Base-by-base conservation (phyloP, 345 rosid genomes). In the Trapa bicornis region DNA sequence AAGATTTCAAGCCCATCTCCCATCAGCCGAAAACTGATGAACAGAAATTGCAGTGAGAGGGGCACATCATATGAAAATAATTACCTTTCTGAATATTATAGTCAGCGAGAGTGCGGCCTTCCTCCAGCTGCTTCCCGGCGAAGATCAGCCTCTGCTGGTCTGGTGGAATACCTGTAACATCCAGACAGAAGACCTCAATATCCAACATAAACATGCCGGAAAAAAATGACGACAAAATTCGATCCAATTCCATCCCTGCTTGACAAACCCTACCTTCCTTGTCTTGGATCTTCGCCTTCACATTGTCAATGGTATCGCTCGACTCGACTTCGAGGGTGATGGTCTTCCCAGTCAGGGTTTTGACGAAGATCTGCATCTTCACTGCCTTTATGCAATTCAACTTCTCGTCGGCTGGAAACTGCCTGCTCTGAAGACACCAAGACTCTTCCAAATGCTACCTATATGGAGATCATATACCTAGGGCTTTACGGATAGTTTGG, bases 241-340 rank as follows among this genome's bases (percentile, higher is more conserved):
- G 6, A 50, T 17, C 17, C 53, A 48, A 39, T 4, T 37, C 61
- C 3, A 67, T 17, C 58, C 35, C 13, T 33, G 6, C 10, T 35
- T 16, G 11, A 22, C 16, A 1, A 29, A 0, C 2, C 67, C 6
- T 15, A 82, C 91, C 91, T 79, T 86, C 91, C 80, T 86, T 86
- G 78, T 86, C 91, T 83, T 86, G 91, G 69, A 86, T 86, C 86
- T 86, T 86, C 29, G 91, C 86, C 74, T 86, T 86, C 50, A 86
- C 88, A 79, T 86, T 86, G 81, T 86, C 91, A 68, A 86, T 80
- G 15, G 91, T 86, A 68, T 86, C 91, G 66, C 91, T 86, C 61
- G 86, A 82, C 71, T 86, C 88, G 61, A 86, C 88, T 79, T 86
- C 91, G 47, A 86, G 91, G 64, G 91, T 86, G 10, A 84, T 86